Conservation (phyloP, 768 basidiomycete species). For the Tubosaeta sp. region DNA sequence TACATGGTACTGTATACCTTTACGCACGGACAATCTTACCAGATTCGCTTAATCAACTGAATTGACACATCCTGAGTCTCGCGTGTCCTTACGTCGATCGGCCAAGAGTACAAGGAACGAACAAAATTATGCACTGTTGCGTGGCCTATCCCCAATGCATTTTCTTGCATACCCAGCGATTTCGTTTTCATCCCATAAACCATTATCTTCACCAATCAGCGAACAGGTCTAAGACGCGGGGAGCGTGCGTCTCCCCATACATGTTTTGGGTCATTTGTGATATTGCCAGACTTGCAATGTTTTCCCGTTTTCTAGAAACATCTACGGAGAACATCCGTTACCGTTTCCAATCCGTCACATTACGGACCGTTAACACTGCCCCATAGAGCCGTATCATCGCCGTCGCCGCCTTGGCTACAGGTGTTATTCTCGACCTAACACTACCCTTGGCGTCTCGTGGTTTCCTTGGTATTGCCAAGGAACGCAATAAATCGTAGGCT, state of each 20-base stretch:
- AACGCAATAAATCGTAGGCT: background rate
- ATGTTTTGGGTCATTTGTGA: conserved; percentile 2
- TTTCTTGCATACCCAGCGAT: background rate
- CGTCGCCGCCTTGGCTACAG: background rate
- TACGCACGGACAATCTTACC: background rate
- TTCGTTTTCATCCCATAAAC: background rate
- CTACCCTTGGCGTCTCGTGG: background rate
- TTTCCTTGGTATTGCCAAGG: background rate
- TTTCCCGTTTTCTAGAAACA: background rate
- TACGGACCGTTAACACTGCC: background rate
- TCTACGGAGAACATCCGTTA: conserved; percentile 1
- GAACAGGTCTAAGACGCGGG: background rate
- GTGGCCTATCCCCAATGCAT: background rate
- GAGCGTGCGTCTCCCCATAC: background rate
- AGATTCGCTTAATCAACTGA: background rate
- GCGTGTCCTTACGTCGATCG: background rate
- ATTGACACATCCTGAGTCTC: background rate
- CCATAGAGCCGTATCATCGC: background rate
- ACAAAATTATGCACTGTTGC: background rate
- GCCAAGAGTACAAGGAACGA: background rate
- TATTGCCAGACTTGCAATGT: background rate
- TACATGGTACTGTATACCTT: background rate
- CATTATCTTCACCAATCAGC: background rate
- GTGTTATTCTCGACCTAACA: background rate
- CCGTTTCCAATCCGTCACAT: background rate